Conservation (phyloP, 148 eudicot genomes). For the Pouteria glomerata region DNA sequence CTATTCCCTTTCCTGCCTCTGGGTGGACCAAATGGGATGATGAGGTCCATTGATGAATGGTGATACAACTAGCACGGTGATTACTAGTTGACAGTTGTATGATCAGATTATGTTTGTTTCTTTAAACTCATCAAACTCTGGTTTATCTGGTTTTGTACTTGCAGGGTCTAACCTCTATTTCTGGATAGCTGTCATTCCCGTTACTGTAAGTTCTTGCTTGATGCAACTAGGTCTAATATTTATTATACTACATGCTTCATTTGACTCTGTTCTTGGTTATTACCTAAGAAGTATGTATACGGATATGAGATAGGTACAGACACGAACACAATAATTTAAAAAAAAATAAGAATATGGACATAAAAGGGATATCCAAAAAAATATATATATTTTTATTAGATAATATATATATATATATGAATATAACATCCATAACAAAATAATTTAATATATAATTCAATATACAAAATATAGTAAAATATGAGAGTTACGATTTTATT, state of each 20-base stretch:
- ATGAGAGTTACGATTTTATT: too few species aligned
- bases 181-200: slow-evolving; percentile 94
- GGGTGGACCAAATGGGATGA: neutral
- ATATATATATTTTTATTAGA: too few species aligned
- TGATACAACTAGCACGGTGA: neutral
- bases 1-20: neutral
- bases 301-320: too few species aligned
- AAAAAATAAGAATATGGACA: too few species aligned
- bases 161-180: slow-evolving; percentile 96
- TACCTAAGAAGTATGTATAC: neutral
- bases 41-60: neutral
- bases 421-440: too few species aligned
- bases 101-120: neutral
- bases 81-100: neutral
- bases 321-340: too few species aligned
- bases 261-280: neutral
- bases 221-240: neutral
- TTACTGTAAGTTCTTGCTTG: slow-evolving; percentile 63
- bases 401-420: too few species aligned
- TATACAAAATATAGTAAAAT: too few species aligned
- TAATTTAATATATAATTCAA: too few species aligned
- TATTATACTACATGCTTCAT: neutral
- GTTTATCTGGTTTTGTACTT: slow-evolving; percentile 10
- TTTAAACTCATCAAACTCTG: neutral
- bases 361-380: too few species aligned